Evolutionary conservation across 2,329 filamentous ascomycete genomes (phyloP), one percentile per base, ranked within the genome.

Genomic region (Calonectria pseudoreteaudii): DNA sequence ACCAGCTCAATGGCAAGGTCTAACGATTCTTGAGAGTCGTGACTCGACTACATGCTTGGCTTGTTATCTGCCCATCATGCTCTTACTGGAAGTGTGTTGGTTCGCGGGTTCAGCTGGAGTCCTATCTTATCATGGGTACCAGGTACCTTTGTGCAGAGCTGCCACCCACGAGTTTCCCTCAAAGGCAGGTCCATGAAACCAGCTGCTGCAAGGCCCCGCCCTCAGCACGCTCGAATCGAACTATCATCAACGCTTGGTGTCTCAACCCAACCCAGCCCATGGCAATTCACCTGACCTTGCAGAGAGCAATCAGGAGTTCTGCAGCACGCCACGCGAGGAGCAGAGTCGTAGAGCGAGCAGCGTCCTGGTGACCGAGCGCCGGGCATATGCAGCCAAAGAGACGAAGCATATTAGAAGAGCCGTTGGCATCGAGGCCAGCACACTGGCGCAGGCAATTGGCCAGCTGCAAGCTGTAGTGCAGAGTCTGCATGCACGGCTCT

Each of bases 381-480:
- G 14, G 34, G 28, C 18, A 56, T 38, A 47, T 44, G 38, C 62
- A 53, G 36, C 77, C 74, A 80, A 79, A 74, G 62, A 68, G 71
- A 76, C 65, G 66, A 74, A 53, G 56, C 64, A 70, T 70, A 77
- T 76, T 74, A 68, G 70, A 36, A 60, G 60, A 64, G 70, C 49
- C 58, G 41, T 68, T 31, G 50, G 36, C 30, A 66, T 47, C 66
- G 69, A 36, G 38, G 18, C 34, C 56, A 11, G 9, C 56, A 28
- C 38, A 20, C 38, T 16, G 56, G 31, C 7, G 50, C 11, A 26
- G 23, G 34, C 65, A 72, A 76, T 76, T 78, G 78, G 75, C 30
- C 56, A 58, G 58, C 69, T 74, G 68, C 66, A 68, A 64, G 52
- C 67, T 50, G 41, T 64, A 64, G 71, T 36, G 62, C 66, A 64